Evolutionary conservation across 2,329 filamentous ascomycete species (phyloP), one percentile per base, ranked within the genome.

Genomic region (Colletotrichum nymphaeae): DNA sequence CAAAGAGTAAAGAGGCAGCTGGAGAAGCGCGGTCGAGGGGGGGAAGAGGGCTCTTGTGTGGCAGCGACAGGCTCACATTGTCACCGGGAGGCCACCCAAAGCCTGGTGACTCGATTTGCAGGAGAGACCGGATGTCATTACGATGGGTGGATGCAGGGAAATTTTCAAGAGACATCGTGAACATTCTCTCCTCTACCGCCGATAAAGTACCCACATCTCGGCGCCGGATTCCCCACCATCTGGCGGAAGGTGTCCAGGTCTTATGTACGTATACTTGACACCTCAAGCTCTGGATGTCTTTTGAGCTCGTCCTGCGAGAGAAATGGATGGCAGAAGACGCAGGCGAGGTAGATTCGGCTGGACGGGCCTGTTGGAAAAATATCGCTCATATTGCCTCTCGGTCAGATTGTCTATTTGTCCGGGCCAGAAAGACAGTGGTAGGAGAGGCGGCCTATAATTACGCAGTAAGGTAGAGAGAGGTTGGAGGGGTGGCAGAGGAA

Each of bases 111-210:
- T 49, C 8, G 8, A 12, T 67, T 37, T 30, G 6, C 32, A 26
- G 42, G 42, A 11, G 4, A 19, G 7, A 49, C 42, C 16, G 19
- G 42, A 19, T 49, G 19, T 4, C 42, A 11, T 19, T 42, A 19
- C 16, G 37, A n/a, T 30, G 52, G 24, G 53, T n/a, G 16, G 22
- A 63, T 28, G 42, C 35, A 19, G 56, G 67, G 60, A 70, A 66
- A 66, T 19, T 19, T 56, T 24, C 63, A 65, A 73, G 71, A 73
- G 67, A 30, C 71, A 71, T 73, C 71, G 71, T 71, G 71, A 73
- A 73, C 49, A 56, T 73, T 73, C 71, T 73, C 24, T 66, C n/a
- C 14, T 62, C 22, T 57, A 49, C 42, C 56, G 55, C 67, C 67
- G 49, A 60, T 53, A 19, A 35, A 35, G 46, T 62, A 55, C 22